Evolutionary conservation across 306 rosid genomes (phyloP), one percentile per base, ranked within the genome.

Genomic region (Argentina anserina): DNA sequence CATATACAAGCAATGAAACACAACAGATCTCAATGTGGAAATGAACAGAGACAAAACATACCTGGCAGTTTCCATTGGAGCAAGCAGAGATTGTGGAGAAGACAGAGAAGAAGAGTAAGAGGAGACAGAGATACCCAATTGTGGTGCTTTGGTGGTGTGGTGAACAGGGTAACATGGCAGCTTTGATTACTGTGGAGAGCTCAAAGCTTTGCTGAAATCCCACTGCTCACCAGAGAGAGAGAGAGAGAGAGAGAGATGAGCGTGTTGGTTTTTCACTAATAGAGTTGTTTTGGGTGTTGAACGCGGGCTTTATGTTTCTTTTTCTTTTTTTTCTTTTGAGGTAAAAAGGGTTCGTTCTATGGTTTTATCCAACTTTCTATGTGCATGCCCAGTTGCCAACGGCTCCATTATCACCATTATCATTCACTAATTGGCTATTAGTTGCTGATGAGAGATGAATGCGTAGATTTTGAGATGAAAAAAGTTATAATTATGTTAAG

Each of bases 51-150:
- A 17, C 11, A 20, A 21, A 43, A 62, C 36, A 36, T 72, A 94
- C 99, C 97, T 91, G 99, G 80, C 96, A 91, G 75, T 82, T 86
- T 79, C 89, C 95, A 81, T 70, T 89, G 70, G 82, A 84, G 84
- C 92, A 89, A 71, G 90, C 84, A 20, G 81, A 25, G 75, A 64
- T 46, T 79, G 76, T 53, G 78, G 42, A 47, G 23, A 83, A 67
- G 60, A 79, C 47, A 11, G 82, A 78, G 81, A 85, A 59, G 81
- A 85, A 59, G 65, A 89, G 76, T 33, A 33, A 33, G 13, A 77
- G 42, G 2, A 85, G 37, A 23, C 69, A 75, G 84, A 85, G 63
- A 79, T 46, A 73, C 53, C 34, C 75, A 70, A 77, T 74, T 53
- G 78, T 21, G 55, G 78, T 46, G 72, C 82, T 34, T n/a, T 73